These are phyloP conservation scores for Pythium volutum DNA, from an alignment of 352 stramenopile species.

Conservation along the genomic window DNA sequence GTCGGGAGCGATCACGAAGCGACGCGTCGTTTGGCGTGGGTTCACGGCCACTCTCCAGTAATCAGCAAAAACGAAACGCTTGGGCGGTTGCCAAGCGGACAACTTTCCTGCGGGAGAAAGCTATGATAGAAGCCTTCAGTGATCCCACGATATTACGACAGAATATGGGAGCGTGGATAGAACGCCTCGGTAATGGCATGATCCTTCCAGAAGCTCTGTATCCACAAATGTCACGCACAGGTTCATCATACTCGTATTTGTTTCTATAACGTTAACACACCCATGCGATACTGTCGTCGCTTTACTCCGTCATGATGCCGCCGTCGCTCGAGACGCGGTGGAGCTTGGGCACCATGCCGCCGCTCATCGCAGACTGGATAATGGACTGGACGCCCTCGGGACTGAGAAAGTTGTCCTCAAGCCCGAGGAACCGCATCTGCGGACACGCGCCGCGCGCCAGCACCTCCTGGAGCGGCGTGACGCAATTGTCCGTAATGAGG, in stretches of 20 bases:
- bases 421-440: constrained; percentile 74
- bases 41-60: not conserved
- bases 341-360: constrained; percentile 82
- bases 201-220: not conserved
- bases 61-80: not conserved
- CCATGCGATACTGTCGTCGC: not conserved
- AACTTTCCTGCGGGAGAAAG: not conserved
- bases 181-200: too few species aligned
- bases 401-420: constrained; percentile 82
- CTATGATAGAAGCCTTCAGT: too few species aligned
- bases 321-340: constrained; percentile 69
- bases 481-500: constrained; percentile 82
- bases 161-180: too few species aligned
- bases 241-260: constrained; percentile 11
- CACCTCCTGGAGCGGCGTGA: constrained; percentile 63
- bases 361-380: constrained; percentile 67
- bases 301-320: constrained; percentile 15
- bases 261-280: not conserved
- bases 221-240: not conserved
- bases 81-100: not conserved
- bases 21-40: not conserved
- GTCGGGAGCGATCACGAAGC: constrained; percentile 1
- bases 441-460: constrained; percentile 57
- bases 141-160: too few species aligned
- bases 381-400: constrained; percentile 67